Conservation (phyloP, 345 rosid species). For the Passiflora organensis region DNA sequence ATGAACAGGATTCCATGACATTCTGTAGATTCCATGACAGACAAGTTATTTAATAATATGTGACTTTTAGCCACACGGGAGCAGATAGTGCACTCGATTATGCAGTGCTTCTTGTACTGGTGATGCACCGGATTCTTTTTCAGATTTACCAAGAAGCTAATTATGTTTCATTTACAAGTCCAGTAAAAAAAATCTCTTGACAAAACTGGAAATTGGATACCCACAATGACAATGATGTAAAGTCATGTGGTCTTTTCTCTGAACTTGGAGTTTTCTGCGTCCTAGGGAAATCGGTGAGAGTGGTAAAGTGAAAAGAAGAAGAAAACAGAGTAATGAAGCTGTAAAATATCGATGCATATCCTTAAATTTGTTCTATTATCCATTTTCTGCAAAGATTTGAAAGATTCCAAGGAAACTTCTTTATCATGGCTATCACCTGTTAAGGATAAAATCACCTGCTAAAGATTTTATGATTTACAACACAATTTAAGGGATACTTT, state of each 20-base stretch:
- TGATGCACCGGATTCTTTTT: neutral
- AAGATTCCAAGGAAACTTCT: constrained; percentile 16
- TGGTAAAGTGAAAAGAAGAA: neutral
- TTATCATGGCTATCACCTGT: constrained; percentile 4
- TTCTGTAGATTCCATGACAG: too few relatives aligned
- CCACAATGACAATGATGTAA: too few relatives aligned
- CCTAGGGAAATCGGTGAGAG: too few relatives aligned
- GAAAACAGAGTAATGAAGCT: neutral
- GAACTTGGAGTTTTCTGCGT: too few relatives aligned
- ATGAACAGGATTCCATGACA: too few relatives aligned
- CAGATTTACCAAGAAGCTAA: neutral
- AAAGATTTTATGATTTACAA: constrained; percentile 24
- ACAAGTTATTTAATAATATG: too few relatives aligned
- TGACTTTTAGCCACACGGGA: neutral
- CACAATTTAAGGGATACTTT: constrained; percentile 23
- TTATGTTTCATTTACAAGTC: too few relatives aligned
- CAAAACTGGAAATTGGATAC: too few relatives aligned
- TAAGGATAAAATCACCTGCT: constrained; percentile 21
- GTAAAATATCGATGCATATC: neutral
- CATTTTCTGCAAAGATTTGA: constrained; percentile 4
- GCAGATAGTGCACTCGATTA: neutral
- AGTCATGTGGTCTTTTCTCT: too few relatives aligned
- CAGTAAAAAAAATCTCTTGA: too few relatives aligned
- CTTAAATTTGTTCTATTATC: constrained; percentile 2
- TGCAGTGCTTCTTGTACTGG: neutral